Percentiles rank a stretch among this genome's conserved stretches.
Conservation (phyloP, 2,329 filamentous ascomycete species). For the Colletotrichum tanaceti region DNA sequence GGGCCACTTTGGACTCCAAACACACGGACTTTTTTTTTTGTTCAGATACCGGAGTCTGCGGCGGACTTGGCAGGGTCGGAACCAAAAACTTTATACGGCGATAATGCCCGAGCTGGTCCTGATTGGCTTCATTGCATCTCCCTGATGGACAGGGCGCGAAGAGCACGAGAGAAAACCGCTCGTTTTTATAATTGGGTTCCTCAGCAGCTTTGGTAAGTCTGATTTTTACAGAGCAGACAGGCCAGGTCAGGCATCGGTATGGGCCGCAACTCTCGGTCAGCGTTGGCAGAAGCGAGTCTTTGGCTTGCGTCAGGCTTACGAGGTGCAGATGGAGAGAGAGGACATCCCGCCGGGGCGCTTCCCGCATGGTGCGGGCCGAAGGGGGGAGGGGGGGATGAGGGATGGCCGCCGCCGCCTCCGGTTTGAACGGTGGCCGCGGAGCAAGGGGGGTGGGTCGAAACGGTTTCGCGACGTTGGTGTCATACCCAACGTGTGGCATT, state of each 20-base stretch:
- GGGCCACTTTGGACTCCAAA: background rate
- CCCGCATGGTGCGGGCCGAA: constrained; percentile 14
- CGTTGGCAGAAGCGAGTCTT: background rate
- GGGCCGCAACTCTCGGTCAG: constrained; percentile 19
- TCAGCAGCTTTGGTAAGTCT: background rate
- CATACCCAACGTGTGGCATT: no score
- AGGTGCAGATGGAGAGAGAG: background rate
- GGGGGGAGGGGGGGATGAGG: constrained; percentile 3
- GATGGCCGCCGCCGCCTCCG: background rate
- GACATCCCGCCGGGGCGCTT: background rate
- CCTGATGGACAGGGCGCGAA: background rate
- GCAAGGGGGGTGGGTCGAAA: constrained; percentile 30
- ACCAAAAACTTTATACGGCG: background rate
- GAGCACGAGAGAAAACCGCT: background rate
- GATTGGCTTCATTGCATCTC: constrained; percentile 9
- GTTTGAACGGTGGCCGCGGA: constrained; percentile 10
- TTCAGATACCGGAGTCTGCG: background rate
- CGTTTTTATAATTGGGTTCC: background rate
- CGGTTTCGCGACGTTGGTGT: constrained; percentile 34
- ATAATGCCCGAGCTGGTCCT: background rate
- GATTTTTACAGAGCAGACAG: background rate
- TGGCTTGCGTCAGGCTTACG: background rate
- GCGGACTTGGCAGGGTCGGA: no score
- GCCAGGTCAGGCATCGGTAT: constrained; percentile 13
- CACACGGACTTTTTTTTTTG: background rate